Evolutionary conservation across 73 alveolate genomes (phyloP).

Genomic region (Tetrahymena malaccensis): DNA sequence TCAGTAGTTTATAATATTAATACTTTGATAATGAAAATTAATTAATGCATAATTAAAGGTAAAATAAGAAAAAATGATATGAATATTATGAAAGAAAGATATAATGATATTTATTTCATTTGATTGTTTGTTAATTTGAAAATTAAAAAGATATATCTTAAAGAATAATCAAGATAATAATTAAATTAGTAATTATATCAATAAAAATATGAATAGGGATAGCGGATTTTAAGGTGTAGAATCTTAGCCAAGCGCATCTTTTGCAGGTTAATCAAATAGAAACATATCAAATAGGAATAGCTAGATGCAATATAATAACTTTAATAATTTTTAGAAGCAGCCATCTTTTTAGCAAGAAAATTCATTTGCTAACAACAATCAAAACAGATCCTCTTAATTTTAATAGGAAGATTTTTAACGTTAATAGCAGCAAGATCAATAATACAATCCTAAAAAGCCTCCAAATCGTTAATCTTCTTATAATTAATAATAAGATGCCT

Average conservation of each 20-base stretch:
- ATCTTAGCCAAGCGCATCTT: neutral
- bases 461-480: neutral
- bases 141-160: neutral
- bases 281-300: neutral
- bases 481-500: neutral
- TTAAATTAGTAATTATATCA: neutral
- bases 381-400: neutral
- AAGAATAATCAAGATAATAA: neutral
- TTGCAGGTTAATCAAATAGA: neutral
- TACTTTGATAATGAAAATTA: too few relatives aligned
- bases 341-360: neutral
- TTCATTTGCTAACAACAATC: neutral
- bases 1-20: too few relatives aligned
- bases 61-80: too few relatives aligned
- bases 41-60: too few relatives aligned
- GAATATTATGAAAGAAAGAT: too few relatives aligned
- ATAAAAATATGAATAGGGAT: neutral
- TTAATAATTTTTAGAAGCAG: neutral
- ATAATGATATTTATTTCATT: too few relatives aligned
- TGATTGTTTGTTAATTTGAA: neutral
- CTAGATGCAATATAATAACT: neutral
- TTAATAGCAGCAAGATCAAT: neutral
- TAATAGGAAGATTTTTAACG: neutral
- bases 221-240: neutral
- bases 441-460: neutral